Evolutionary conservation across 352 stramenopile species (phyloP).

Genomic region (Phytophthora ramorum): DNA sequence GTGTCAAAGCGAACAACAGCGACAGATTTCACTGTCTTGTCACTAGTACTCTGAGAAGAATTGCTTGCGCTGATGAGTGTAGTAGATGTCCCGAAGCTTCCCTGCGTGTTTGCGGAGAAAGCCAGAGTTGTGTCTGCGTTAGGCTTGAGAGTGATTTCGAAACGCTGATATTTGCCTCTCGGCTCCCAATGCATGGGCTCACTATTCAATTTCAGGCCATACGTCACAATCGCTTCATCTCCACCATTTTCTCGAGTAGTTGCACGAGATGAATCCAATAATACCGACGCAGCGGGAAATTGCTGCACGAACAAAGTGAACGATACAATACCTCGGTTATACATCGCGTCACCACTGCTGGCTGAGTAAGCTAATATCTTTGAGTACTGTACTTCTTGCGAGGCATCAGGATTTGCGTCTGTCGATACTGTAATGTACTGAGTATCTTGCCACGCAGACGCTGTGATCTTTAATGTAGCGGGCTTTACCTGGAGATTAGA

Average conservation of each 20-base stretch:
- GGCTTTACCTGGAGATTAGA: constrained; percentile 43
- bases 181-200: constrained; percentile 79
- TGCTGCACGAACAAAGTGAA: constrained; percentile 46
- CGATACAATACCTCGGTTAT: constrained; percentile 42
- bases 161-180: constrained; percentile 40
- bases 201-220: constrained; percentile 48
- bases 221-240: constrained; percentile 33
- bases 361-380: constrained; percentile 27
- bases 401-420: background rate
- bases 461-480: constrained; percentile 36
- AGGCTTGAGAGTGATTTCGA: constrained; percentile 39
- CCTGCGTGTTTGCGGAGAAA: constrained; percentile 27
- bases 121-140: constrained; percentile 57
- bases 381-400: constrained; percentile 36
- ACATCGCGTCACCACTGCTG: constrained; percentile 47
- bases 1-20: constrained; percentile 54
- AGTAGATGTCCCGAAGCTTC: constrained; percentile 10
- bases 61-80: constrained; percentile 55
- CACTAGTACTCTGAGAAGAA: constrained; percentile 49
- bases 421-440: constrained; percentile 37
- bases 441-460: constrained; percentile 36
- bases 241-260: constrained; percentile 49
- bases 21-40: constrained; percentile 33
- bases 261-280: constrained; percentile 48
- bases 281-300: constrained; percentile 44